Evolutionary conservation across 176 grass and related monocot genomes (phyloP), one percentile per base, ranked within the genome.

Genomic region (Triticum turgidum): DNA sequence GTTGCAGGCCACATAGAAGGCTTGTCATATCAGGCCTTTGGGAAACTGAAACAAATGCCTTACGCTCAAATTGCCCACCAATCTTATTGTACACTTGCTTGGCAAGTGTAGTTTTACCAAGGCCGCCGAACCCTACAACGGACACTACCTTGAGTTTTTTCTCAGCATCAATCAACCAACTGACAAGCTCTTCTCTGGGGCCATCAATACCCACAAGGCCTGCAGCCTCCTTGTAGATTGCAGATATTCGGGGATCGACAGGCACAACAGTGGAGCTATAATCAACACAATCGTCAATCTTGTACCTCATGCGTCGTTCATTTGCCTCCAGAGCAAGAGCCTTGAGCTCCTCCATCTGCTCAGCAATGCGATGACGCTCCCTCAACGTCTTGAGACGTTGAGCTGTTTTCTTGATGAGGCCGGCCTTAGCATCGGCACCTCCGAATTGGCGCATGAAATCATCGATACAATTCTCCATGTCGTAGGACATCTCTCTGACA

Each of bases 191-290:
- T 38, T 70, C 67, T 11, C 34, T 70, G 7, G 67, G 67, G 9
- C 67, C 67, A 70, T 70, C 67, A 11, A 70, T 38, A 37, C 67
- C 67, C 67, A 70, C 67, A 38, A 70, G 67, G 67, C 67, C 67
- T 70, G 34, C 34, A 5, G 67, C 67, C 33, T 70, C 67, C 18
- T 70, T 37, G 67, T 70, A 38, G 34, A 70, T 70, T 20, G 67
- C 67, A 0, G 67, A 37, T 38, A 70, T 39, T 3, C 34, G 3
- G 67, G 67, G 67, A 70, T 70, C 67, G 18, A 70, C 34, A 38
- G 34, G 17, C 33, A 70, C 67, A 38, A 70, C 33, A 21, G 17
- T 0, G 20, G 15, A 7, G 5, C 33, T 70, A 37, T 7, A 70
- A 70, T 38, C 8, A 33, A 21, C 18, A 9, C 67, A 38, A 11